Base-by-base conservation (phyloP, 2,329 filamentous ascomycete species). In the Didymella arachidicola region DNA sequence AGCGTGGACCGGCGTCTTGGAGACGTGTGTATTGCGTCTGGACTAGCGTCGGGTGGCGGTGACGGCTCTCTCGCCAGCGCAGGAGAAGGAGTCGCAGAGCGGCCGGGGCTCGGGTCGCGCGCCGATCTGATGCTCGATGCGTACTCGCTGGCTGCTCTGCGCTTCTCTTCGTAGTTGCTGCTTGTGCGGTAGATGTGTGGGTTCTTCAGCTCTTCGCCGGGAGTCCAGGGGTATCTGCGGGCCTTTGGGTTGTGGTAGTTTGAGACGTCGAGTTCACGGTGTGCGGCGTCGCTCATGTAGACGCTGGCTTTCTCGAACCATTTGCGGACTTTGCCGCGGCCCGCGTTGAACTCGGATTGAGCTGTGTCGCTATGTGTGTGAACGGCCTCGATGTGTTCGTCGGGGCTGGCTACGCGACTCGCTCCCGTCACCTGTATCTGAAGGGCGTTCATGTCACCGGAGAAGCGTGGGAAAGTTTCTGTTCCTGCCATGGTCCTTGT, bases 161-260 rank as follows among this genome's bases (percentile, higher is more conserved):
- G n/a, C 4, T 46, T 69, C 14, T 59, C 68, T 38, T 79, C 80
- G 56, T 81, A 86, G 4, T 69, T 65, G 29, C 78, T 72, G 44
- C 73, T 77, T 26, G 82, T 79, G 3, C 74, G 63, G 18, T 60
- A 50, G 1, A 86, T 66, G 0, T 69, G 64, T 0, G 63, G 67
- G 45, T 86, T 86, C 29, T 83, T 79, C 2, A 72, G 59, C 1
- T 60, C 65, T 62, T 88, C 85, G 2, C 84, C 86, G 0, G 86
- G 86, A 0, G 86, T 77, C 53, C 82, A 79, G 0, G 86, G 86
- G 46, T 82, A 88, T n/a, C 79, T 76, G n/a, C 73, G 69, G 3
- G 82, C 81, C 42, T 74, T 75, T 18, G 82, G 79, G 4, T 72
- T 73, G 46, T 79, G 79, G 64, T 85, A 86, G 1, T 79, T 79